Base-by-base conservation (phyloP, 2,329 filamentous ascomycete genomes). In the Ophidiomyces ophidiicola region DNA sequence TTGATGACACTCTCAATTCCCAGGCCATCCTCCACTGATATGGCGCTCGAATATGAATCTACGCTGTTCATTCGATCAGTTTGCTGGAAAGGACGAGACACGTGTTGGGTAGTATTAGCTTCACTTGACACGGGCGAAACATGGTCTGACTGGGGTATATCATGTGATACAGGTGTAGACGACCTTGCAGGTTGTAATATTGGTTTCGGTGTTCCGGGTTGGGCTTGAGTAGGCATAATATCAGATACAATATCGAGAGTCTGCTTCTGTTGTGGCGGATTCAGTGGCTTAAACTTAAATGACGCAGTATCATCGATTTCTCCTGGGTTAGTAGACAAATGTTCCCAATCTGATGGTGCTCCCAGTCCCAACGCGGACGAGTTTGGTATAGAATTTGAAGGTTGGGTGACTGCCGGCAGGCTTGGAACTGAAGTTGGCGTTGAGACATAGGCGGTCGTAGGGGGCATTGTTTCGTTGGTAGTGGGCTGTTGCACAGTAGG, bases 341-440 rank as follows among this genome's bases (percentile, higher is more conserved):
- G 59, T 44, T 68, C 64, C 66, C 65, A 68, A 43, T 67, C 66
- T 3, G 66, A 68, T 3, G 64, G 66, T 1, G 58, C 56, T 3
- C 63, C 62, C 30, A 48, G 48, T 1, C 63, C 63, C 23, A 68
- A 46, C 8, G 59, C 60, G 29, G 63, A 62, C 31, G 42, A 34
- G 14, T 37, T 39, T 25, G 41, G 14, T n/a, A 34, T 37, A 21
- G 44, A 19, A 24, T 26, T 23, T 21, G 39, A 32, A 21, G 41
- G 39, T n/a, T 26, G 37, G 4, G 38, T 35, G 19, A 29, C 33
- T 12, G 34, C 26, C 14, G 48, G 24, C 12, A 37, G 23, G 18
- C 23, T 49, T 8, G 48, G 48, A 26, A 50, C 49, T 12, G 51
- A 52, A 17, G 52, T 48, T 30, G 49, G 51, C 14, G 51, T 48